Base-by-base conservation (phyloP, 495 filamentous ascomycete species). In the Xylaria grammica region DNA sequence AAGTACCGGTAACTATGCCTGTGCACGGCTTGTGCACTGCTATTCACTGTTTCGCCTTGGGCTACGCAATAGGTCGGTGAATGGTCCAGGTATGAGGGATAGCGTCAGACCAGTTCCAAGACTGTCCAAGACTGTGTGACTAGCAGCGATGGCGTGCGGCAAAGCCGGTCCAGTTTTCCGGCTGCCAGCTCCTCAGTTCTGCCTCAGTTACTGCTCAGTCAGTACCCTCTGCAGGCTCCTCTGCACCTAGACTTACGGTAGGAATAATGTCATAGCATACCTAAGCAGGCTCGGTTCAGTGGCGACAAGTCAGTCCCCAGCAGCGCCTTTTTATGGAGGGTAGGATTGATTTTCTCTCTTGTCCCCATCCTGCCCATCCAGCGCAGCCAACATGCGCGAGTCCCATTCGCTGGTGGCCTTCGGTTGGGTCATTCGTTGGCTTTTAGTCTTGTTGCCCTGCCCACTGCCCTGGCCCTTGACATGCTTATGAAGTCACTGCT, bases 401-500 rank as follows among this genome's bases (percentile, higher is more conserved):
- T n/a, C 40, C 30, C 34, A 59, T 59, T 59, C 40, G 56, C 29
- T 48, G 56, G 40, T 42, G 19, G 46, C 56, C 29, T 29, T 59
- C 56, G 40, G 55, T n/a, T 59, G 42, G 54, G 38, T 1, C 55
- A 48, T 48, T 59, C 34, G 27, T 24, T 24, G 45, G 20, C 5
- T 11, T n/a, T 24, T 48, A 5, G 45, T 48, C 45, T 48, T 11
- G 45, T 48, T 48, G 45, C 45, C 45, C 42, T 59, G 56, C 42
- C 56, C 56, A 48, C 55, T 48, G 56, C 27, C 56, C 27, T 32
- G 56, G 56, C 29, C 56, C 56, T 30, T 51, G 45, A 27, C 22
- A 22, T 6, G 49, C 2, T 50, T 13, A 57, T 57, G 54, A 59
- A 59, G 56, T 59, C 56, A 59, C 56, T 46, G 40, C 56, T 32